Evolutionary conservation across 176 grass and related monocot genomes (phyloP).

Genomic region (Lolium multiflorum): DNA sequence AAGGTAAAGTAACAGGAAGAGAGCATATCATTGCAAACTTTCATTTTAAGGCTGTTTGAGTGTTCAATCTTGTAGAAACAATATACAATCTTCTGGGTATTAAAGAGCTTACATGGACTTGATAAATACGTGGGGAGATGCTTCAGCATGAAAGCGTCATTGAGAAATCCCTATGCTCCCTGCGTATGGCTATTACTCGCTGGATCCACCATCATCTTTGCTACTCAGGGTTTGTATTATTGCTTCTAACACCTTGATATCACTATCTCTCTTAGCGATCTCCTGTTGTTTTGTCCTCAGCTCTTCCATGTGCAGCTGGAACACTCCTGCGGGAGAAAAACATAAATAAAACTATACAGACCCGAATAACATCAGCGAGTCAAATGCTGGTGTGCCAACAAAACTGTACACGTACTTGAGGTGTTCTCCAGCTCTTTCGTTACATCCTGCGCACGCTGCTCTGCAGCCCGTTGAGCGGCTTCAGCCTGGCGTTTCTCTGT

Average conservation of each 20-base stretch:
- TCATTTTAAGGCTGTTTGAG: constrained; percentile 4
- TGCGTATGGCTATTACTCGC: constrained; percentile 36
- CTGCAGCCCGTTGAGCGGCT: constrained; percentile 75
- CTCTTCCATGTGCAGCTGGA: constrained; percentile 94
- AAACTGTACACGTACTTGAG: constrained; percentile 62
- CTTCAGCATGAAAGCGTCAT: constrained; percentile 17
- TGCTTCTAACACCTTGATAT: constrained; percentile 96
- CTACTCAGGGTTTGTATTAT: constrained; percentile 89
- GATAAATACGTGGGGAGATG: background rate
- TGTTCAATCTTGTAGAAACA: constrained; percentile 17
- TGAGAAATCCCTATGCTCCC: constrained; percentile 6
- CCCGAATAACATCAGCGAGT: background rate
- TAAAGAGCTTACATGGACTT: background rate
- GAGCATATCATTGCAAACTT: constrained; percentile 22
- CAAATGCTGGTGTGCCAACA: constrained; percentile 11
- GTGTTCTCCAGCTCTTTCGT: constrained; percentile 95
- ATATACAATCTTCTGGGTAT: constrained; percentile 13
- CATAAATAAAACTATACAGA: constrained; percentile 22
- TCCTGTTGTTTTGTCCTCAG: constrained; percentile 87
- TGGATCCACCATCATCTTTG: constrained; percentile 63
- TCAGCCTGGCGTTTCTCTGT: constrained; percentile 91
- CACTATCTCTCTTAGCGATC: constrained; percentile 83
- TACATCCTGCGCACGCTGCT: constrained; percentile 70
- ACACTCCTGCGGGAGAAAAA: constrained; percentile 69
- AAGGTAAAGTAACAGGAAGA: background rate